Conservation (phyloP, 495 filamentous ascomycete genomes). For the Penicillium maclennaniae region DNA sequence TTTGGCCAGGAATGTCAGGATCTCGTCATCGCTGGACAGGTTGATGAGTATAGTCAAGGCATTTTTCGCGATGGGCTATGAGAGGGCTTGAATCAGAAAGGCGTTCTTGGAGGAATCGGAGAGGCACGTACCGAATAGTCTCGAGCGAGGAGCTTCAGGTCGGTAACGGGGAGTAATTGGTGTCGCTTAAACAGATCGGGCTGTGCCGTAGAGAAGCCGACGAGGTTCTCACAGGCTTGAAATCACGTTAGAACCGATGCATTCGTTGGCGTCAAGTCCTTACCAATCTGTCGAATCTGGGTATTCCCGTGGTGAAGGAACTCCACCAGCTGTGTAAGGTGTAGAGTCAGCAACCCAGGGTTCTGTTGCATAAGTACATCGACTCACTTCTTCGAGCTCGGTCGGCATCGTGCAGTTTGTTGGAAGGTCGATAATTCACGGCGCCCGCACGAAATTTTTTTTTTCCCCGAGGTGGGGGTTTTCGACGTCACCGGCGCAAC, state of each 20-base stretch:
- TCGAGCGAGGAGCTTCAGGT: conserved; percentile 82
- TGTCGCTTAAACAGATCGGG: conserved; percentile 79
- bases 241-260: neutral
- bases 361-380: neutral
- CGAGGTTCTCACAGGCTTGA: conserved; percentile 77
- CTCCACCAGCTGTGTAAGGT: conserved; percentile 67
- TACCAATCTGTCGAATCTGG: conserved; percentile 74
- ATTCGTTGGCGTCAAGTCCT: conserved; percentile 8
- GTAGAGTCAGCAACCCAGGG: neutral
- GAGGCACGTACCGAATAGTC: conserved; percentile 65
- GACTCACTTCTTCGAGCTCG: conserved; percentile 75
- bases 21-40: conserved; percentile 70
- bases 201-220: conserved; percentile 75
- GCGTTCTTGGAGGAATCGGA: neutral
- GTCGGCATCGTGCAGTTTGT: conserved; percentile 59
- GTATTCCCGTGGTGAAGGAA: conserved; percentile 89
- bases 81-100: conserved; percentile 1
- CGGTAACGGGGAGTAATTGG: conserved; percentile 72
- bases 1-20: conserved; percentile 65
- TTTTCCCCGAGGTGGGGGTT: conserved; percentile 19
- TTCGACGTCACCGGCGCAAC: conserved; percentile 20
- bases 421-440: neutral
- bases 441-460: conserved; percentile 12
- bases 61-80: conserved; percentile 81
- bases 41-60: conserved; percentile 93